Evolutionary conservation across 106 monocot genomes (phyloP).

Genomic region (Acanthochlamys bracteata): DNA sequence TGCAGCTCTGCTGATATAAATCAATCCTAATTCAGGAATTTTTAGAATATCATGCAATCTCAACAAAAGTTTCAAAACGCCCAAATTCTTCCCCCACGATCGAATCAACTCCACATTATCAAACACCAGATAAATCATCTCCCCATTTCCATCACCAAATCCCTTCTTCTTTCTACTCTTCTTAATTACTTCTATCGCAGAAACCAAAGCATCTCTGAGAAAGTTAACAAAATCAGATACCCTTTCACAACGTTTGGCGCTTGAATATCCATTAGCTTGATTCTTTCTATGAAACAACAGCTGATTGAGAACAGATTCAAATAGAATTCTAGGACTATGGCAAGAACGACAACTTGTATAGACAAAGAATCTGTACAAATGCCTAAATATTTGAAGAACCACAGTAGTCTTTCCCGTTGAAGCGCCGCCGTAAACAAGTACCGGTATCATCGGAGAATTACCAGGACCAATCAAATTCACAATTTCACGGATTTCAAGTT

Average conservation of each 20-base stretch:
- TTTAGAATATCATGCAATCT: constrained; percentile 44
- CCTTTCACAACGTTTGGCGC: constrained; percentile 50
- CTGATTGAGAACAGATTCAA: constrained; percentile 57
- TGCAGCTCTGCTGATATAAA: constrained; percentile 59
- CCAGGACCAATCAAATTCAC: constrained; percentile 40
- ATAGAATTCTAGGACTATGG: constrained; percentile 45
- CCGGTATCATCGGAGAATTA: constrained; percentile 55
- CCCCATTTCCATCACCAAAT: constrained; percentile 10
- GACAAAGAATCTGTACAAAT: constrained; percentile 55
- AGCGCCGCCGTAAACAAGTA: constrained; percentile 61
- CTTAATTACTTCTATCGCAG: constrained; percentile 1
- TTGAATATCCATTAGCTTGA: constrained; percentile 21
- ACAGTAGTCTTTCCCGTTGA: constrained; percentile 74
- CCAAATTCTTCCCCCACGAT: constrained; percentile 49
- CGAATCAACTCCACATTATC: constrained; percentile 72
- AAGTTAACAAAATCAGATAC: constrained; percentile 60
- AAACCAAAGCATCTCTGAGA: constrained; percentile 35
- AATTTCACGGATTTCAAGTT: constrained; percentile 16
- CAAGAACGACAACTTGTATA: constrained; percentile 61
- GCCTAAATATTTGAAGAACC: constrained; percentile 44
- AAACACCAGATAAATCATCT: constrained; percentile 72
- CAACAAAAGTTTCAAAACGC: constrained; percentile 50
- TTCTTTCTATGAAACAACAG: constrained; percentile 19
- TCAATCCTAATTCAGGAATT: constrained; percentile 45
- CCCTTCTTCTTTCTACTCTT: neutral